Conservation (phyloP, 2,329 filamentous ascomycete genomes). For the Polytolypa hystricis region DNA sequence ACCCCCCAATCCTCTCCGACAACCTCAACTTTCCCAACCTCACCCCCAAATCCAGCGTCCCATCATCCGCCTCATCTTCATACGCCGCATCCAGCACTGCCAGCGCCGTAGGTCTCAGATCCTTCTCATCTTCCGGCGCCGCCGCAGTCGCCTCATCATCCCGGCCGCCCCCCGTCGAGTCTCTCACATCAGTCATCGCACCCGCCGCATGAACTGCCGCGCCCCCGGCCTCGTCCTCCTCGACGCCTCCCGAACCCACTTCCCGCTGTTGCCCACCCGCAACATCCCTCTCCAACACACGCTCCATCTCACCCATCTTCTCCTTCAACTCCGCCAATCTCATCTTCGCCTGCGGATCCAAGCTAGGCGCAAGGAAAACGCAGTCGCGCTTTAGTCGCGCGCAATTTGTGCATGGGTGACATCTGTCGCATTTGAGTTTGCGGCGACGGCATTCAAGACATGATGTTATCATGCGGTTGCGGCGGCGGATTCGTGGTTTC, state of each 20-base stretch:
- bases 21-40: slow-evolving; percentile 61
- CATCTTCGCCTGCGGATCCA: slow-evolving; percentile 59
- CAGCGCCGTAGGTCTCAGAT: slow-evolving; percentile 52
- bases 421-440: slow-evolving; percentile 67
- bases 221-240: too few species aligned
- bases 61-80: slow-evolving; percentile 52
- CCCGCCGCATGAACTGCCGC: not conserved
- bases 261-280: slow-evolving; percentile 38
- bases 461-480: slow-evolving; percentile 59
- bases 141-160: slow-evolving; percentile 32
- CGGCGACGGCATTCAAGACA: slow-evolving; percentile 60
- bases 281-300: slow-evolving; percentile 57
- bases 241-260: too few species aligned
- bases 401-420: slow-evolving; percentile 54
- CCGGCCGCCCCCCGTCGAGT: too few species aligned
- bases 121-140: slow-evolving; percentile 42
- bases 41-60: slow-evolving; percentile 61
- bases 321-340: slow-evolving; percentile 69
- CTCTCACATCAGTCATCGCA: not conserved
- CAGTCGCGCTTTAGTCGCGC: slow-evolving; percentile 42
- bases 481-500: slow-evolving; percentile 38
- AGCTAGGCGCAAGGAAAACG: slow-evolving; percentile 53
- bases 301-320: slow-evolving; percentile 61
- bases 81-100: slow-evolving; percentile 57
- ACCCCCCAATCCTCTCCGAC: slow-evolving; percentile 62